Evolutionary conservation across 768 basidiomycete genomes (phyloP), one percentile per base, ranked within the genome.

Genomic region (Podaxis sp.): DNA sequence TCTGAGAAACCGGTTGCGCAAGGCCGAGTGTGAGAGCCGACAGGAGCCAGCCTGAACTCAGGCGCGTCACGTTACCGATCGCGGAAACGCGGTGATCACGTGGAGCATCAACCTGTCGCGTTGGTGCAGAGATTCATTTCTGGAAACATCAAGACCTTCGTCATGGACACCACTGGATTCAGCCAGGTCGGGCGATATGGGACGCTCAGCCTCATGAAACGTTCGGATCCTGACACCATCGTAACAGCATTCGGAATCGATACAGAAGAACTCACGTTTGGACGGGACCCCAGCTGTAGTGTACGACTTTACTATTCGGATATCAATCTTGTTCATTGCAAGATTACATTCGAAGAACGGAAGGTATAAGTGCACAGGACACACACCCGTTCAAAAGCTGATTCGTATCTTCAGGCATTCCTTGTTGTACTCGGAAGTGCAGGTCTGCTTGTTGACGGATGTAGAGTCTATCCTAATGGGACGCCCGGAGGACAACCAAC

Each of bases 231-330:
- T 1, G 73, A 78, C 56, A 72, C 74, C 0, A 74, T 83, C 8
- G 75, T 90, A 25, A 86, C 90, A 1, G 79, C 87, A 1, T 92
- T 88, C 64, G 90, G 90, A 3, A 85, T 92, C 67, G 90, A 92
- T 74, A 79, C 84, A 3, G 80, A 85, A 22, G 77, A 82, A 56
- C 76, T 90, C 55, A 88, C 89, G 0, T 85, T 92, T 72, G 90
- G 90, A 51, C 80, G 87, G 63, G 85, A 87, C 68, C 79, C 80
- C 0, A 71, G 73, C 0, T 91, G 90, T 69, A 81, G 85, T 64
- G 84, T 92, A 19, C 77, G 90, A 46, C 75, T 92, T 40, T 91
- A 90, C 71, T 91, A 91, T 69, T 74, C 80, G 1, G 79, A 82
- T 47, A 82, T 91, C 57, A 84, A 82, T 43, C 75, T 80, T 3